Evolutionary conservation across 2,329 filamentous ascomycete genomes (phyloP).

Genomic region (Sporothrix phasma): DNA sequence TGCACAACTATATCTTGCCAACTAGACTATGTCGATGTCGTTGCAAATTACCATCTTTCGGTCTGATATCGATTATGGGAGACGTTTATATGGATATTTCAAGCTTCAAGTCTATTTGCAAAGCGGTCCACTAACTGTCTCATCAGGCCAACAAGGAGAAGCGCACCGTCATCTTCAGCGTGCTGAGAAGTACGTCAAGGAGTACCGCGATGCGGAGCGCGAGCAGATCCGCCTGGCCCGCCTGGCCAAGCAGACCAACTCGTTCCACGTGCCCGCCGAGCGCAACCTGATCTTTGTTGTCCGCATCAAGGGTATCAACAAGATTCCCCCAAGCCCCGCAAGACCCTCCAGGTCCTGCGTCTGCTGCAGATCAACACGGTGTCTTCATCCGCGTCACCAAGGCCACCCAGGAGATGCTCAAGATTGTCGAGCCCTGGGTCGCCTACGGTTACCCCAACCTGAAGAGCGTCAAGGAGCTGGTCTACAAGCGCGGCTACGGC

Average conservation of each 20-base stretch:
- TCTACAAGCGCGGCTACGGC: conserved; percentile 99
- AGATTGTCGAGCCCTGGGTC: conserved; percentile 97
- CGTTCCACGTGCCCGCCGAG: conserved; percentile 90
- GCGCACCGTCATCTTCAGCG: conserved; percentile 98
- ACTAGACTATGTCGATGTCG: conserved; percentile 98
- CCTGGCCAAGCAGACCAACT: conserved; percentile 81
- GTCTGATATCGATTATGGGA: conserved; percentile 55
- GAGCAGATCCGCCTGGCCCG: conserved; percentile 94
- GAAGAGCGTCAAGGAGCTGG: conserved; percentile 95
- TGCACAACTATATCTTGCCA: conserved; percentile 71
- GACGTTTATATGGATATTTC: neutral
- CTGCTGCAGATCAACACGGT: conserved; percentile 99
- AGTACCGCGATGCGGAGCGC: conserved; percentile 96
- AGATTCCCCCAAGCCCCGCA: conserved; percentile 99
- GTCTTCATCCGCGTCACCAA: conserved; percentile 97
- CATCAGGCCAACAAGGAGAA: conserved; percentile 93
- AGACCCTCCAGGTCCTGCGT: conserved; percentile 98
- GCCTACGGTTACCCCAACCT: conserved; percentile 99
- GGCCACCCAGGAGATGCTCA: conserved; percentile 94
- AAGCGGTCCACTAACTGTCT: conserved; percentile 18
- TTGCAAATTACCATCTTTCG: conserved; percentile 99
- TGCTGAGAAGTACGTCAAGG: conserved; percentile 98
- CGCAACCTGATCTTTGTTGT: conserved; percentile 94
- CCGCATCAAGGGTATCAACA: conserved; percentile 99
- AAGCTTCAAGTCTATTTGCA: too few relatives aligned